Conservation (phyloP, 1,139 yeast species). For the Magnusiomyces sp. region DNA sequence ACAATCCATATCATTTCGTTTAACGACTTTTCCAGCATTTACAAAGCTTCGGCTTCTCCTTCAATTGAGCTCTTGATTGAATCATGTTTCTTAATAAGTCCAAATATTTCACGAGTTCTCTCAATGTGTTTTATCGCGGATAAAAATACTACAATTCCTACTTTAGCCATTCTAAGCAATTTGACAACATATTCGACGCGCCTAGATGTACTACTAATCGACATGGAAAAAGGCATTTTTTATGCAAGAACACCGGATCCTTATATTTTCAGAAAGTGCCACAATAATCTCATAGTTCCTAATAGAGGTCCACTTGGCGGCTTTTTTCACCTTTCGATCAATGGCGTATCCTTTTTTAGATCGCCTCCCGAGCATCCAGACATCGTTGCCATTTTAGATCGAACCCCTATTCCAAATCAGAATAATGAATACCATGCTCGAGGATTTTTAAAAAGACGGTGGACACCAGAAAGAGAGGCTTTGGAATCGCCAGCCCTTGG, state of each 20-base stretch:
- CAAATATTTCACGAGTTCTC: background rate
- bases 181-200: background rate
- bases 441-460: background rate
- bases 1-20: too few relatives aligned
- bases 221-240: background rate
- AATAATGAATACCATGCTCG: background rate
- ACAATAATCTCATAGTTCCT: background rate
- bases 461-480: background rate
- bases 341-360: background rate
- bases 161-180: background rate
- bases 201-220: background rate
- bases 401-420: background rate
- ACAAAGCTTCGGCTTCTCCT: too few relatives aligned
- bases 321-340: background rate
- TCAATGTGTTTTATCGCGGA: background rate
- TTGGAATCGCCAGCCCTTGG: background rate
- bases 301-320: conserved; percentile 1
- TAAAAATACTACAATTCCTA: background rate
- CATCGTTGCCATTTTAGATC: background rate
- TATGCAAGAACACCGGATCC: background rate
- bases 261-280: background rate
- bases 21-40: too few relatives aligned
- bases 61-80: background rate
- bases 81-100: background rate
- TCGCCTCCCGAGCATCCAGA: background rate